Conservation (phyloP, 805 yeast genomes). For the Suhomyces kilbournensis region DNA sequence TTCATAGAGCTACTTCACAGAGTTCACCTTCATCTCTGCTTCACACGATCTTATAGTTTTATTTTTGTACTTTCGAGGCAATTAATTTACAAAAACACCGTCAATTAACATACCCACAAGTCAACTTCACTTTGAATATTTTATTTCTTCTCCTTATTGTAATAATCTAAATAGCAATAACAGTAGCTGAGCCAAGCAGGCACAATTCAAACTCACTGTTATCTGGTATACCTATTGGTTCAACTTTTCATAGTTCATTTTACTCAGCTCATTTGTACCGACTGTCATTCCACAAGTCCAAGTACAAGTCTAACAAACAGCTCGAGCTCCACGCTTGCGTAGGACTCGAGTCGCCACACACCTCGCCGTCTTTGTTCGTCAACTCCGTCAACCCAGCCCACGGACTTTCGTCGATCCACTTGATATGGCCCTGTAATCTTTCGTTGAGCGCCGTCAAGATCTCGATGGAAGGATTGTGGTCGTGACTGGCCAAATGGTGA, state of each 20-base stretch:
- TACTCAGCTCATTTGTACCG: background rate
- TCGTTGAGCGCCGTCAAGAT: slow-evolving; percentile 57
- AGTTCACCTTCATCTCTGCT: no score
- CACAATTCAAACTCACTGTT: background rate
- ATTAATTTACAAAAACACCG: no score
- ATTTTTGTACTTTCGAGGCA: no score
- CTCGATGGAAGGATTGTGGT: slow-evolving; percentile 42
- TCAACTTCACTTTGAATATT: no score
- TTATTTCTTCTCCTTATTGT: background rate
- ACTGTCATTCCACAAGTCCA: slow-evolving; percentile 48
- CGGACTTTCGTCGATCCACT: slow-evolving; percentile 68
- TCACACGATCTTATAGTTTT: no score
- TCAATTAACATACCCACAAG: background rate
- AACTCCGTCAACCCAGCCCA: slow-evolving; percentile 96
- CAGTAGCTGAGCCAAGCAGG: background rate
- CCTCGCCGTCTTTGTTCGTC: slow-evolving; percentile 81
- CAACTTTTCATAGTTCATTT: background rate
- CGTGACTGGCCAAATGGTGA: slow-evolving; percentile 38
- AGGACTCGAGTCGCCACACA: slow-evolving; percentile 86
- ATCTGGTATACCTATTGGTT: background rate
- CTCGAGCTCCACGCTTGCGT: slow-evolving; percentile 97
- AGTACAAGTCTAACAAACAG: slow-evolving; percentile 75
- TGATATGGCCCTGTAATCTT: slow-evolving; percentile 61
- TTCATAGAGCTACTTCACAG: no score
- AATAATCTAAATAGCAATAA: background rate